Conservation (phyloP, 257 asterid species). For the Capsicum pubescens region DNA sequence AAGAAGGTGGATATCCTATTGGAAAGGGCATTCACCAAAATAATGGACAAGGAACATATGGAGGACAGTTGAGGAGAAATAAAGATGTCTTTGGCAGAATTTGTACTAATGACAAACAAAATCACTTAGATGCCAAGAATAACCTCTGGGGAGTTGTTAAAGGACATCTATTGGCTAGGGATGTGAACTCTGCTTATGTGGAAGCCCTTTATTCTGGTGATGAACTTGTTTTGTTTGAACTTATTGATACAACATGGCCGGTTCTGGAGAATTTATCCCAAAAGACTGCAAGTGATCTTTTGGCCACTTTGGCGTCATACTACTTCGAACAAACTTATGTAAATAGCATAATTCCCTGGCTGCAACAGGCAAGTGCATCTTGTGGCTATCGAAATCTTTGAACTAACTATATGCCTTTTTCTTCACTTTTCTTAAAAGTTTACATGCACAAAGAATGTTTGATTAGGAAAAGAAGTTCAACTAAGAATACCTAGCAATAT, state of each 20-base stretch:
- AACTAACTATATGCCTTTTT: not conserved
- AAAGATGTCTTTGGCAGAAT: slow-evolving; percentile 47
- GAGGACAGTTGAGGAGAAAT: slow-evolving; percentile 53
- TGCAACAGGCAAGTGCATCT: slow-evolving; percentile 78
- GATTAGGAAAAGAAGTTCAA: not conserved
- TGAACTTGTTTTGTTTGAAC: slow-evolving; percentile 78
- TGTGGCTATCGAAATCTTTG: slow-evolving; percentile 13
- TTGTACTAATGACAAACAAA: slow-evolving; percentile 51
- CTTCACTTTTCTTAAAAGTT: not conserved
- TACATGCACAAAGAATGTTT: slow-evolving; percentile 9
- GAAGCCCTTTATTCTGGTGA: slow-evolving; percentile 76
- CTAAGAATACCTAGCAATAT: not conserved
- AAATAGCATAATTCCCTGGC: slow-evolving; percentile 83
- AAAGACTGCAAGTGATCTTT: slow-evolving; percentile 63
- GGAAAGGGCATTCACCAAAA: slow-evolving; percentile 49
- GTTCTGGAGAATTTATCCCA: slow-evolving; percentile 71
- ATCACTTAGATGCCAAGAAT: slow-evolving; percentile 52
- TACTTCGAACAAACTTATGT: slow-evolving; percentile 74
- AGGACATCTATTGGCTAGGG: slow-evolving; percentile 62
- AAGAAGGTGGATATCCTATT: slow-evolving; percentile 50
- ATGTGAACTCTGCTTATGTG: slow-evolving; percentile 77
- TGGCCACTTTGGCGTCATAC: slow-evolving; percentile 65
- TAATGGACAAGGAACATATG: slow-evolving; percentile 46
- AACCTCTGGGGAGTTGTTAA: slow-evolving; percentile 57
- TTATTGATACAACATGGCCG: slow-evolving; percentile 92